phyloP scores from a whole-genome alignment of 1,284 basidiomycete genomes.

The Phylloboletellus chloephorus region DNA sequence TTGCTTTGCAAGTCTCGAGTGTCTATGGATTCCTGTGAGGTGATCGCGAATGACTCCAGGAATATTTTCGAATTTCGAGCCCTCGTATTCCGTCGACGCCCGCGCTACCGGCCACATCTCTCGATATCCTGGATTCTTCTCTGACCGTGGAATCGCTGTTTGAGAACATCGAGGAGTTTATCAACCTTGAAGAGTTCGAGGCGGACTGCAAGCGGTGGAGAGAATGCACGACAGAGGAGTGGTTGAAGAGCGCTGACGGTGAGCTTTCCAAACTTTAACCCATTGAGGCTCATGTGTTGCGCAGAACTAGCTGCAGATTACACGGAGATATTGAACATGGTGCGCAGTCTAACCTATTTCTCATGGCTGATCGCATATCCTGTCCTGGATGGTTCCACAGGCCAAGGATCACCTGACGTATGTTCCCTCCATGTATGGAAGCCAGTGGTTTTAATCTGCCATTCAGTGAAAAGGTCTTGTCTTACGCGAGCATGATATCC shows the following conservation, averaged over 20 bases:
- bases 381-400: conserved; percentile 10
- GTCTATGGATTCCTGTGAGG: neutral
- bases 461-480: conserved; percentile 19
- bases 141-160: conserved; percentile 17
- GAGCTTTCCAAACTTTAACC: conserved; percentile 1
- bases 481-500: conserved; percentile 17
- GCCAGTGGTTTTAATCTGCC: conserved; percentile 2
- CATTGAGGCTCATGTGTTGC: conserved; percentile 4
- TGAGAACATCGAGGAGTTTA: conserved; percentile 15
- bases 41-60: conserved; percentile 11
- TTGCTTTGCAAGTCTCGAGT: neutral
- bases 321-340: conserved; percentile 22
- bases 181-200: conserved; percentile 20
- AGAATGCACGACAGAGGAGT: conserved; percentile 28
- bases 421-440: neutral
- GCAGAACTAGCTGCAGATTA: conserved; percentile 22
- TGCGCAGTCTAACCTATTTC: conserved; percentile 12
- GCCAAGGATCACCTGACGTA: conserved; percentile 30
- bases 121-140: conserved; percentile 8
- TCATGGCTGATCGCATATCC: conserved; percentile 2
- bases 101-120: conserved; percentile 2
- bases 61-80: conserved; percentile 23
- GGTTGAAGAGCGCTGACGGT: conserved; percentile 31
- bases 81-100: conserved; percentile 19
- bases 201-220: conserved; percentile 26